A percentile compares a stretch with the other conserved stretches of the same genome.
phyloP scores from a whole-genome alignment of 345 rosid genomes.

The Eucalyptus erythrocorys region DNA sequence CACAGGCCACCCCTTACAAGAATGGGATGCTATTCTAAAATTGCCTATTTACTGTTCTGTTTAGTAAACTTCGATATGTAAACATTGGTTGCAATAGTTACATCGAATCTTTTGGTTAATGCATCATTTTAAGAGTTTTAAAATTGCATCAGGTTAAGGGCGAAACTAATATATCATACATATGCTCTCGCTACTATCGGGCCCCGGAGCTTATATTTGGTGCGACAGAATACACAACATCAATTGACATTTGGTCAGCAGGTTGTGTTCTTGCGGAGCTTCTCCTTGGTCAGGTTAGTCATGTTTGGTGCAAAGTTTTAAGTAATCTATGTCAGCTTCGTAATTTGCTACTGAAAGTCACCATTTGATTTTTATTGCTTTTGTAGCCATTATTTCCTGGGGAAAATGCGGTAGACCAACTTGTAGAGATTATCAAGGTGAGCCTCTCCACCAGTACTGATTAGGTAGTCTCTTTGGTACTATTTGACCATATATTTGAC shows the following conservation, averaged over 20 bases:
- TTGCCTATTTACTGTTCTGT: neutral
- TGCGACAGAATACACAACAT: slow-evolving; percentile 66
- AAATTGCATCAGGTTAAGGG: slow-evolving; percentile 46
- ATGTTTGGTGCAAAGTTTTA: neutral
- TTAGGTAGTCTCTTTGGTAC: neutral
- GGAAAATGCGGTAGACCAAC: slow-evolving; percentile 76
- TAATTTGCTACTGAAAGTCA: neutral
- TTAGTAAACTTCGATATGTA: neutral
- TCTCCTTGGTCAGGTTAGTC: slow-evolving; percentile 65
- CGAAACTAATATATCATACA: slow-evolving; percentile 67
- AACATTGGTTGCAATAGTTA: neutral
- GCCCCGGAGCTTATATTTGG: slow-evolving; percentile 91
- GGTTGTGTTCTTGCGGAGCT: slow-evolving; percentile 94
- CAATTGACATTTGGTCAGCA: slow-evolving; percentile 89
- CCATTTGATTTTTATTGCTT: neutral
- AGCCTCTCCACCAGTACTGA: neutral
- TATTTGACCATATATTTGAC: neutral
- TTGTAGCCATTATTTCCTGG: slow-evolving; percentile 69
- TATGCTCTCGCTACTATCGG: slow-evolving; percentile 79
- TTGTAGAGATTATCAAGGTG: slow-evolving; percentile 83
- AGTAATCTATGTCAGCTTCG: neutral
- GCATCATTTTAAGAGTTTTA: neutral
- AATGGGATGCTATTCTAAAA: neutral
- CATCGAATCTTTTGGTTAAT: neutral
- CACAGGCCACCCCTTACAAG: neutral